A percentile compares a stretch with the other conserved stretches of the same genome.
phyloP scores from a whole-genome alignment of 306 rosid genomes.

The Pterocarpus santalinus region DNA sequence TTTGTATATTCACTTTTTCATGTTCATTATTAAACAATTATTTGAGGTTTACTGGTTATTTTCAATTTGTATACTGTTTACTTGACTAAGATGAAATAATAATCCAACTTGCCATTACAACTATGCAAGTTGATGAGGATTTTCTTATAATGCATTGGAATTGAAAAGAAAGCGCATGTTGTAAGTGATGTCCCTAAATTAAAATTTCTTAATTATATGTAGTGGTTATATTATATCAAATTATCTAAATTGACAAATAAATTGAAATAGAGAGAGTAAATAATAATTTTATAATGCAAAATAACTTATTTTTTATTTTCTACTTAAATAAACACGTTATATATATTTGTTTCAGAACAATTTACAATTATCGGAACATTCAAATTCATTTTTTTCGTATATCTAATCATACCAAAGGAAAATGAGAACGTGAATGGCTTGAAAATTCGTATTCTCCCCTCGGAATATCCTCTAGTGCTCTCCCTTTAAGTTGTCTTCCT shows the following conservation, averaged over 20 bases:
- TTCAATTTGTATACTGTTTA: conserved; percentile 22
- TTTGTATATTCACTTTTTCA: conserved; percentile 1
- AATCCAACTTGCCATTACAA: background rate
- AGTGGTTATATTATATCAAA: background rate
- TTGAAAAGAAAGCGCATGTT: background rate
- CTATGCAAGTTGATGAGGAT: background rate
- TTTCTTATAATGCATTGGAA: background rate
- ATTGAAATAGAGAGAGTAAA: too few species aligned
- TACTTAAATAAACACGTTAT: too few species aligned
- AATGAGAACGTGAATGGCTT: background rate
- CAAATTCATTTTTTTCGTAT: background rate
- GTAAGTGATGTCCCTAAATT: background rate
- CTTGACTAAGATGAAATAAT: conserved; percentile 1
- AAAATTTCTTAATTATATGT: background rate
- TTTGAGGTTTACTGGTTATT: background rate
- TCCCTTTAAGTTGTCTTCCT: background rate
- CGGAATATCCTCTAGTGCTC: background rate
- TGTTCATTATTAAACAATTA: conserved; percentile 12
- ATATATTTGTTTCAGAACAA: too few species aligned
- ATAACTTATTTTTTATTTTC: too few species aligned
- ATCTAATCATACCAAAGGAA: background rate
- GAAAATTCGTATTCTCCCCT: background rate
- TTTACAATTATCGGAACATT: background rate
- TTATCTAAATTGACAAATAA: too few species aligned
- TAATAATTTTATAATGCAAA: too few species aligned